These are phyloP conservation scores for Erythrophleum ivorense DNA, from an alignment of 331 rosid genomes.

Conservation along the genomic window DNA sequence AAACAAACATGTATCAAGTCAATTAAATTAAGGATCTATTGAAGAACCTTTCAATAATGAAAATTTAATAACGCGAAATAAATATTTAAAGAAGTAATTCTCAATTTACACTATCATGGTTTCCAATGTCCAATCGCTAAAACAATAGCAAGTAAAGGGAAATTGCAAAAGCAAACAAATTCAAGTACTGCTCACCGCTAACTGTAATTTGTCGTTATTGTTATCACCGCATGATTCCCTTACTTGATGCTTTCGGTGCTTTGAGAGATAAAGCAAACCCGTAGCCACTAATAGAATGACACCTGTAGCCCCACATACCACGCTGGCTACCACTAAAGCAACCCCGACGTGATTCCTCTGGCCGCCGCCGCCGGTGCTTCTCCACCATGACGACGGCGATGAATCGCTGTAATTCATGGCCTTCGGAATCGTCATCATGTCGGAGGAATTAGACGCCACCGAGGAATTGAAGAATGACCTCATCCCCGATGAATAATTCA, in stretches of 20 bases:
- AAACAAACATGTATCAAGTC: too few relatives aligned
- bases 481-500: constrained; percentile 54
- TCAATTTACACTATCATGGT: background rate
- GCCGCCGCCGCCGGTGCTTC: constrained; percentile 18
- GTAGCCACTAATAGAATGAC: constrained; percentile 68
- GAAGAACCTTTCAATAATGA: background rate
- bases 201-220: constrained; percentile 35
- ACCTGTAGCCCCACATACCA: constrained; percentile 83
- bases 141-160: background rate
- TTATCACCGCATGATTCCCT: constrained; percentile 37
- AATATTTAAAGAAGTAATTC: background rate
- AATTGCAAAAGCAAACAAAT: background rate
- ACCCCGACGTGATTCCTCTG: constrained; percentile 48
- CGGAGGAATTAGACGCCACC: constrained; percentile 43
- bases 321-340: constrained; percentile 66
- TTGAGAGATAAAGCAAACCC: constrained; percentile 54
- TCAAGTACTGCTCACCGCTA: constrained; percentile 36
- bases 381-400: constrained; percentile 59
- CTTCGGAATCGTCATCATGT: constrained; percentile 55
- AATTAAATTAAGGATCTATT: too few relatives aligned
- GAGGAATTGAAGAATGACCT: constrained; percentile 75
- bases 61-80: background rate
- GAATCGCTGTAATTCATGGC: constrained; percentile 56
- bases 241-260: constrained; percentile 40
- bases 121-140: background rate